Percentiles rank a stretch among this genome's conserved stretches.
Evolutionary conservation across 108 stramenopile species (phyloP).

Genomic region (Conticribra weissflogii): DNA sequence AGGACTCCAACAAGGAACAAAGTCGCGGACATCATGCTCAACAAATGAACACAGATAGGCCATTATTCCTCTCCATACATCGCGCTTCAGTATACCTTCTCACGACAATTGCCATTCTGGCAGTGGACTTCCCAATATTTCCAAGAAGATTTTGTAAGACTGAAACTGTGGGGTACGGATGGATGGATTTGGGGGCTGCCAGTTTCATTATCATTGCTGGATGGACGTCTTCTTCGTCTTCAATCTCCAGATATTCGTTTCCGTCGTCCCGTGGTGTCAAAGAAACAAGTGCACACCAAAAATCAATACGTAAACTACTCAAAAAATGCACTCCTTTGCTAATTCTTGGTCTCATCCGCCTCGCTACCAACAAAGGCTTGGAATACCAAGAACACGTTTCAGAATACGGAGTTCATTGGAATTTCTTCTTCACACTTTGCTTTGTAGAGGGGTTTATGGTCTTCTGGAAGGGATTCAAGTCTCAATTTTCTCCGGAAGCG

Average conservation of each 20-base stretch:
- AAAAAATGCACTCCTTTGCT: slow-evolving; percentile 65
- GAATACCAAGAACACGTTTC: slow-evolving; percentile 95
- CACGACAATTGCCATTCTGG: slow-evolving; percentile 91
- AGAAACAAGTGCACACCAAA: not conserved
- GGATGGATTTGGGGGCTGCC: slow-evolving; percentile 97
- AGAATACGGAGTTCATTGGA: slow-evolving; percentile 99
- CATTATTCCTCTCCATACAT: slow-evolving; percentile 67
- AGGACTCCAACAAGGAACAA: not conserved
- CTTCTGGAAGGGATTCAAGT: slow-evolving; percentile 26
- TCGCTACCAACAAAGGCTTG: slow-evolving; percentile 75
- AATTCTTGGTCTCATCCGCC: slow-evolving; percentile 70
- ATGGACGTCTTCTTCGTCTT: slow-evolving; percentile 45
- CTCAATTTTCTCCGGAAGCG: slow-evolving; percentile 20
- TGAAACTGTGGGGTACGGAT: slow-evolving; percentile 85
- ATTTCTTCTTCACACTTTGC: slow-evolving; percentile 95
- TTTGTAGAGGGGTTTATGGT: slow-evolving; percentile 40
- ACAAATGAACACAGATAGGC: slow-evolving; percentile 22
- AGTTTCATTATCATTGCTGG: slow-evolving; percentile 88
- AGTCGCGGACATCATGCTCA: no score
- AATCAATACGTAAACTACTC: slow-evolving; percentile 24
- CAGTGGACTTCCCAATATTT: slow-evolving; percentile 92
- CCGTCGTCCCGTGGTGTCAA: no score
- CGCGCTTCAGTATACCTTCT: slow-evolving; percentile 71
- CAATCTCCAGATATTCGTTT: not conserved
- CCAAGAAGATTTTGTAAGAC: slow-evolving; percentile 95